Evolutionary conservation across 148 eudicot species (phyloP).

Genomic region (Camellia sinensis): DNA sequence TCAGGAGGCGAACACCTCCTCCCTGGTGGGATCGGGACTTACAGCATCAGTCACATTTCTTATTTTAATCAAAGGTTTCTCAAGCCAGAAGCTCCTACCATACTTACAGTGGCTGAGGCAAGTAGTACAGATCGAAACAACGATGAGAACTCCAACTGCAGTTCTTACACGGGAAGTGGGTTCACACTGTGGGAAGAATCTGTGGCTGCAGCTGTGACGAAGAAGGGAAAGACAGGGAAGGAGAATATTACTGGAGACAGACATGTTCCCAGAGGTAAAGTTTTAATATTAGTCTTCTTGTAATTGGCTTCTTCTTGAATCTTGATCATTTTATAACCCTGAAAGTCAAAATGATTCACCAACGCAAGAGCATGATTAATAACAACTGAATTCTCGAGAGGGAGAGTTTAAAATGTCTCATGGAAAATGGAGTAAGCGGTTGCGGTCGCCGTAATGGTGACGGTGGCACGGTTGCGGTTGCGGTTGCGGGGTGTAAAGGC

Average conservation of each 20-base stretch:
- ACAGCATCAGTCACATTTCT: conserved; percentile 67
- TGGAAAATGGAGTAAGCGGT: neutral
- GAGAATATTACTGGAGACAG: conserved; percentile 55
- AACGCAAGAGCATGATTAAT: too few relatives aligned
- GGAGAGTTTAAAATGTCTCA: neutral
- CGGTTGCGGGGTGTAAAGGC: too few relatives aligned
- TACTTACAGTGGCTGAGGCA: conserved; percentile 42
- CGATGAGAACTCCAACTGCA: conserved; percentile 68
- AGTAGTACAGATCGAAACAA: conserved; percentile 53
- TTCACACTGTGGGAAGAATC: conserved; percentile 95
- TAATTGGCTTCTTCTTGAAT: neutral
- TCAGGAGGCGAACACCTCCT: conserved; percentile 57
- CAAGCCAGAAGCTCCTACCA: conserved; percentile 54
- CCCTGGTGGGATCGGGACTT: conserved; percentile 86
- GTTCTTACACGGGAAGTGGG: conserved; percentile 76
- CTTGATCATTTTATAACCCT: neutral
- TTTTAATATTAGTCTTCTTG: neutral
- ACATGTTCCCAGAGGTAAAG: conserved; percentile 57
- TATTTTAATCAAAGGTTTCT: conserved; percentile 54
- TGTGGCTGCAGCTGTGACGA: conserved; percentile 49
- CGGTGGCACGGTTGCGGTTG: too few relatives aligned
- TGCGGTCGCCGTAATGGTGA: too few relatives aligned
- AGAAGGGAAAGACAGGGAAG: conserved; percentile 86
- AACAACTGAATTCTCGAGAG: too few relatives aligned
- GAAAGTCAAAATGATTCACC: too few relatives aligned